A percentile compares a stretch with the other conserved stretches of the same genome.
These are phyloP conservation scores for Cladosporium oxysporum DNA, from an alignment of 2,329 filamentous ascomycete species.

Conservation along the genomic window DNA sequence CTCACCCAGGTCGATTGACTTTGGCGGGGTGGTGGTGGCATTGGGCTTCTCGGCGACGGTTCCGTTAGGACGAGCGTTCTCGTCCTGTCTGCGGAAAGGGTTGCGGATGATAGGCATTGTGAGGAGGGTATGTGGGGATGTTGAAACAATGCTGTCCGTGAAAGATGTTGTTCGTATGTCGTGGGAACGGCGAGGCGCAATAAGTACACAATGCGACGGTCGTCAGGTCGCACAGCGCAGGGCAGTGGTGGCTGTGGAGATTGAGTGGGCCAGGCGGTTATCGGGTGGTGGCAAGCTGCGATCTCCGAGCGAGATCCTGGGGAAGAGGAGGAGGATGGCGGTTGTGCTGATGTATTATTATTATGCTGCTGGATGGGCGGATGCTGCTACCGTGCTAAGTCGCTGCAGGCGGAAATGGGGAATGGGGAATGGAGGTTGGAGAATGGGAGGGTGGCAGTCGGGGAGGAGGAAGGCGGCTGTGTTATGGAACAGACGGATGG, in stretches of 20 bases:
- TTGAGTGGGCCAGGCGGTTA: slow-evolving; percentile 8
- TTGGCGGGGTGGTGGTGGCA: slow-evolving; percentile 35
- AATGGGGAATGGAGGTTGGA: not conserved
- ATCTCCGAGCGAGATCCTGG: slow-evolving; percentile 16
- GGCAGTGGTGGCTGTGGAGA: slow-evolving; percentile 15
- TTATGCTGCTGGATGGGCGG: not conserved
- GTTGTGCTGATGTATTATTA: not conserved
- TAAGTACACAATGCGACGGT: slow-evolving; percentile 17
- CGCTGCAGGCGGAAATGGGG: slow-evolving; percentile 6
- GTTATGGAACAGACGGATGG: not conserved
- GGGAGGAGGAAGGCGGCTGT: slow-evolving; percentile 4
- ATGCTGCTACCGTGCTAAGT: slow-evolving; percentile 1
- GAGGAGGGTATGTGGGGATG: not conserved
- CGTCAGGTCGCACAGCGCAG: slow-evolving; percentile 10
- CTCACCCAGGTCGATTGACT: slow-evolving; percentile 40
- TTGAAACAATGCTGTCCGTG: not conserved
- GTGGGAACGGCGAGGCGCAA: not conserved
- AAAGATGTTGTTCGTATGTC: slow-evolving; percentile 4
- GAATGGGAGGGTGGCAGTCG: not conserved
- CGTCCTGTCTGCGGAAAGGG: slow-evolving; percentile 42
- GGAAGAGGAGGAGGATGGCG: not conserved
- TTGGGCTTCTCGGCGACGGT: slow-evolving; percentile 11
- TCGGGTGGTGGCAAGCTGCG: slow-evolving; percentile 15
- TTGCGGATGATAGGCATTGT: slow-evolving; percentile 43
- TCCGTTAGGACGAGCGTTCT: slow-evolving; percentile 34